Percentiles rank a stretch among this genome's conserved stretches.
Conservation (phyloP, 306 rosid species). For the Pterocarpus santalinus region DNA sequence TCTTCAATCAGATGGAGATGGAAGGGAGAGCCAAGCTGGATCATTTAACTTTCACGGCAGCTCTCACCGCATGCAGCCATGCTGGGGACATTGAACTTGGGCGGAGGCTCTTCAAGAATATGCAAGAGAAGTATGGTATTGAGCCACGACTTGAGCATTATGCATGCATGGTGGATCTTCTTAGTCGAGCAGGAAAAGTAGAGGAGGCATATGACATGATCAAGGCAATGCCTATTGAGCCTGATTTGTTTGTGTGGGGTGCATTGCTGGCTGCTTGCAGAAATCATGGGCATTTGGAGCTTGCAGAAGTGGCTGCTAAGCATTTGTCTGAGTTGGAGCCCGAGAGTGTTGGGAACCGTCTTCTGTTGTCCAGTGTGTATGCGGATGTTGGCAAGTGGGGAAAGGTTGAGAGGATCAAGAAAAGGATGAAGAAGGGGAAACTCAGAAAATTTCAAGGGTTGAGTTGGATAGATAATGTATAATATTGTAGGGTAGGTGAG, state of each 20-base stretch:
- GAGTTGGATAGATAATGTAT: conserved; percentile 81
- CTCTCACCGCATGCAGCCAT: conserved; percentile 82
- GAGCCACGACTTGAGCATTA: conserved; percentile 86
- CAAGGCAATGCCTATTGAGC: conserved; percentile 73
- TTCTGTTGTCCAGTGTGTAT: conserved; percentile 70
- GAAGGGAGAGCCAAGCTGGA: conserved; percentile 64
- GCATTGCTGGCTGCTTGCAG: conserved; percentile 85
- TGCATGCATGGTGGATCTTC: conserved; percentile 86
- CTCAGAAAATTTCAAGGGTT: conserved; percentile 71
- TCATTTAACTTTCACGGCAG: conserved; percentile 80
- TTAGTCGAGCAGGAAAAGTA: conserved; percentile 77
- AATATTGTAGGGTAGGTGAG: conserved; percentile 27
- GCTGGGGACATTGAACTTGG: conserved; percentile 76
- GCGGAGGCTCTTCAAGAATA: conserved; percentile 62
- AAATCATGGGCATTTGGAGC: conserved; percentile 72
- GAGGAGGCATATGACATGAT: conserved; percentile 68
- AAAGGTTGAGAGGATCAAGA: conserved; percentile 76
- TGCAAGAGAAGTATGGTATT: conserved; percentile 72
- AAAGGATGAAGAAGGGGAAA: conserved; percentile 66
- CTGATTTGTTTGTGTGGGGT: conserved; percentile 96
- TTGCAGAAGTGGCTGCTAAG: conserved; percentile 80
- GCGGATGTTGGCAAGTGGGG: conserved; percentile 86
- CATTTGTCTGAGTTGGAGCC: conserved; percentile 82
- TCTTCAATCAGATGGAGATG: conserved; percentile 71
- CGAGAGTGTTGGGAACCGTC: conserved; percentile 74